Percentiles rank a stretch among this genome's conserved stretches.
These are phyloP conservation scores for Mercurialis annua DNA, from an alignment of 345 rosid species.

Conservation along the genomic window DNA sequence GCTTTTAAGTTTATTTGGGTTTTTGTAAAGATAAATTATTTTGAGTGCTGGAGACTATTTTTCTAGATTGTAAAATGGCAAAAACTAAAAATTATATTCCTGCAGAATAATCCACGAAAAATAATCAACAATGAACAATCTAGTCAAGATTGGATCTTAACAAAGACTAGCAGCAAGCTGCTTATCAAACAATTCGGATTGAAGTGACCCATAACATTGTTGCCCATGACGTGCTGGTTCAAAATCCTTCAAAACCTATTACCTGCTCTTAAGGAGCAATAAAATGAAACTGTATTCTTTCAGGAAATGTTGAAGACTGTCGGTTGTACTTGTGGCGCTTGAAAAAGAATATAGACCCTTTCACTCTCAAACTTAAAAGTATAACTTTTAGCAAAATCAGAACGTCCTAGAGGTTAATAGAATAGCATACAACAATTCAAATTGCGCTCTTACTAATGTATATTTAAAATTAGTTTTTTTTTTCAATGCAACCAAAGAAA, in stretches of 20 bases:
- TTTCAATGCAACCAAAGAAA: not conserved
- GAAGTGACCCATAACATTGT: not conserved
- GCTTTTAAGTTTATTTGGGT: too few relatives aligned
- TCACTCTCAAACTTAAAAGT: not conserved
- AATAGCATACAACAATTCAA: too few relatives aligned
- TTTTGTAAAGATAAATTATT: too few relatives aligned
- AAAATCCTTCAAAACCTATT: not conserved
- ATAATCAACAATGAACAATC: not conserved
- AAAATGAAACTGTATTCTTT: not conserved
- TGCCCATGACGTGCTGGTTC: not conserved
- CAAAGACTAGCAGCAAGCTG: slow-evolving; percentile 2
- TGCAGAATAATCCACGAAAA: not conserved
- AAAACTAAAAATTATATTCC: slow-evolving; percentile 7
- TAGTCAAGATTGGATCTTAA: not conserved
- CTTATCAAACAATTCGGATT: not conserved
- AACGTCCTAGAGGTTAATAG: not conserved
- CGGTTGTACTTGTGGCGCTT: not conserved
- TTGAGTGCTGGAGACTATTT: too few relatives aligned
- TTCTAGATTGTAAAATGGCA: not conserved
- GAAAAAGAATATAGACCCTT: not conserved
- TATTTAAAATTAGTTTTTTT: not conserved
- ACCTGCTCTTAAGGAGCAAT: not conserved
- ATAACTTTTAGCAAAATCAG: not conserved
- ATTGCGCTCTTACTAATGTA: not conserved
- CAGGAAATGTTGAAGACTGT: not conserved